Base-by-base conservation (phyloP, 2,329 filamentous ascomycete species). In the Monilinia laxa region DNA sequence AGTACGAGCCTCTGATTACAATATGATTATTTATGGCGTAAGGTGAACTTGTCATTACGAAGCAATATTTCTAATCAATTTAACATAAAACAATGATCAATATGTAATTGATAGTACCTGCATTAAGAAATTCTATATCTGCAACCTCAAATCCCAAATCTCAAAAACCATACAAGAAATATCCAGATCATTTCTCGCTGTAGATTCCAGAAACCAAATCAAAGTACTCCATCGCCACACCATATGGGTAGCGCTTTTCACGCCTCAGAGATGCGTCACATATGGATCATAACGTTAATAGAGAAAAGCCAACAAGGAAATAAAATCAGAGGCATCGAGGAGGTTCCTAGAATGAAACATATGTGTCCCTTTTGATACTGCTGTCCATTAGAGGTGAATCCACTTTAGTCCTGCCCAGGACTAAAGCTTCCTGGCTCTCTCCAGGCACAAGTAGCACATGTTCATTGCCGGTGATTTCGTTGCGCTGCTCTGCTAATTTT, bases 31-130 rank as follows among this genome's bases (percentile, higher is more conserved):
- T 58, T n/a, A 58, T 2, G 23, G 23, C 18, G 28, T 45, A 4
- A 0, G 7, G 23, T 20, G 7, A 35, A n/a, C 1, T n/a, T 31
- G 0, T 45, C 9, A 0, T 28, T 28, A 2, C 6, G 20, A 58
- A 3, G 40, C 56, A 23, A n/a, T 0, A 31, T 23, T 35, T 16
- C 28, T 1, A n/a, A 16, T 4, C n/a, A 4, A 18, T 35, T 11
- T n/a, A 31, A 35, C 18, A 4, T n/a, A 5, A 5, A 14, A 12
- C 18, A 9, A 58, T 16, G 16, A 35, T 55, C 28, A 49, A 49
- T 23, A 14, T 16, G 42, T 2, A 49, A 31, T 0, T n/a, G 20
- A n/a, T 16, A 53, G 5, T 1, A 25, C 14, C 3, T 18, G 31
- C 51, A 20, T 12, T 49, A 10, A 59, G 31, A n/a, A 35, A 9